Conservation (phyloP, 2,329 filamentous ascomycete species). For the Nemania sp. region DNA sequence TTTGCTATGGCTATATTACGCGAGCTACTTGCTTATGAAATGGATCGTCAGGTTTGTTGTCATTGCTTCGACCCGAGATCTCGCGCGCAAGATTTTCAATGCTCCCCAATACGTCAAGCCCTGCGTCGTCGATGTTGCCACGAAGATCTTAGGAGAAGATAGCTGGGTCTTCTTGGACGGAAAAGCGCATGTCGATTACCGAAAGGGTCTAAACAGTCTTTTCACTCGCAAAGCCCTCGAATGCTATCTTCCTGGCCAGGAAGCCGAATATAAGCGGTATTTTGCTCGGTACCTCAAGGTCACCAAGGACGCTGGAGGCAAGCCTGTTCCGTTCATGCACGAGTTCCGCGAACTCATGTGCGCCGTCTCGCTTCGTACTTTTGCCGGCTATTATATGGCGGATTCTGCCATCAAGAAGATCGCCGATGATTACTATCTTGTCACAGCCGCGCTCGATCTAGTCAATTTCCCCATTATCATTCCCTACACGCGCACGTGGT, state of each 20-base stretch:
- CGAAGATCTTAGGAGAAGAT: conserved; percentile 86
- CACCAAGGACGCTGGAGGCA: conserved; percentile 70
- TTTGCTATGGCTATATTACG: neutral
- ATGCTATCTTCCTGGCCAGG: conserved; percentile 86
- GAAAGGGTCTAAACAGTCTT: conserved; percentile 91
- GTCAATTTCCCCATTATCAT: conserved; percentile 98
- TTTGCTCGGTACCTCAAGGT: conserved; percentile 77
- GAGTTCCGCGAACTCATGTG: conserved; percentile 94
- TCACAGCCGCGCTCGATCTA: conserved; percentile 91
- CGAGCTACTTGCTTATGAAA: conserved; percentile 12
- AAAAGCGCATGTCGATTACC: conserved; percentile 92
- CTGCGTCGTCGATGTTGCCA: conserved; percentile 90
- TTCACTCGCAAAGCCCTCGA: conserved; percentile 92
- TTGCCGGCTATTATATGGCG: conserved; percentile 92
- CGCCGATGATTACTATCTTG: conserved; percentile 93
- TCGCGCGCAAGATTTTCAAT: conserved; percentile 96
- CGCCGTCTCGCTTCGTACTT: conserved; percentile 93
- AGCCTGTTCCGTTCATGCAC: conserved; percentile 85
- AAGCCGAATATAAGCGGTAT: conserved; percentile 87
- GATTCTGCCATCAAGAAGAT: conserved; percentile 92
- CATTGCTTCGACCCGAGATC: conserved; percentile 91
- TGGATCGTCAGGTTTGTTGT: conserved; percentile 76
- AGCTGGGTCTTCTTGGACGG: conserved; percentile 99
- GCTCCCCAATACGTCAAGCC: conserved; percentile 90
- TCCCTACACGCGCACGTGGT: conserved; percentile 94